Base-by-base conservation (phyloP, 2,329 filamentous ascomycete genomes). In the Colletotrichum navitas region DNA sequence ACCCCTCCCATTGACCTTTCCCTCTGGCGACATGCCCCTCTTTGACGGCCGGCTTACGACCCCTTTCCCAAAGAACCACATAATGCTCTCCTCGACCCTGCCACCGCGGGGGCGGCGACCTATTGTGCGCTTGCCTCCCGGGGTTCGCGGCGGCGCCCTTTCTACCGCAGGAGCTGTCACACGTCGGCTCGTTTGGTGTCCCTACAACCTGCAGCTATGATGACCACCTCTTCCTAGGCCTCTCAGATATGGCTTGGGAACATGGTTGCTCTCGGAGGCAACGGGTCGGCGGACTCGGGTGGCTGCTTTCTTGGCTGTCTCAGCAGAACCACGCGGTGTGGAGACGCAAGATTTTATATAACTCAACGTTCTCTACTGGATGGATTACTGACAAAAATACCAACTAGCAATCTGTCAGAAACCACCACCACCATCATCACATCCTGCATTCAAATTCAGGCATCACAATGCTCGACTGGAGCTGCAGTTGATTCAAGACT, bases 91-190 rank as follows among this genome's bases (percentile, higher is more conserved):
- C 10, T 68, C 26, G 0, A 16, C 3, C 16, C 18, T 16, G 7
- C 34, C 43, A 0, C 54, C 55, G 0, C n/a, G 54, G 26, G 54
- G 14, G 14, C 67, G 34, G 34, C 2, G 34, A 10, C 10, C 49
- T 5, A 16, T n/a, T 14, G 67, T 68, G 11, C 5, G 21, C 34
- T 16, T 24, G 16, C 39, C 16, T 11, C n/a, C 56, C 29, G 10
- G 64, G 68, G 45, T 68, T 63, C 8, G 72, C 24, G 8, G 68
- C 24, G 10, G 58, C 26, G 26, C 72, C 68, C 41, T 55, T 39
- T 2, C 41, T 21, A 6, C 64, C 56, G 26, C 72, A 69, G 14
- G 61, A 51, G 14, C 64, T 41, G 36, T 72, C 60, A 8, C 61
- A 49, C 14, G 41, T 58, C 3, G 72, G 63, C 34, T 59, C 55